These are phyloP conservation scores for Colletotrichum sp. DNA, from an alignment of 2,329 filamentous ascomycete species.

Conservation along the genomic window DNA sequence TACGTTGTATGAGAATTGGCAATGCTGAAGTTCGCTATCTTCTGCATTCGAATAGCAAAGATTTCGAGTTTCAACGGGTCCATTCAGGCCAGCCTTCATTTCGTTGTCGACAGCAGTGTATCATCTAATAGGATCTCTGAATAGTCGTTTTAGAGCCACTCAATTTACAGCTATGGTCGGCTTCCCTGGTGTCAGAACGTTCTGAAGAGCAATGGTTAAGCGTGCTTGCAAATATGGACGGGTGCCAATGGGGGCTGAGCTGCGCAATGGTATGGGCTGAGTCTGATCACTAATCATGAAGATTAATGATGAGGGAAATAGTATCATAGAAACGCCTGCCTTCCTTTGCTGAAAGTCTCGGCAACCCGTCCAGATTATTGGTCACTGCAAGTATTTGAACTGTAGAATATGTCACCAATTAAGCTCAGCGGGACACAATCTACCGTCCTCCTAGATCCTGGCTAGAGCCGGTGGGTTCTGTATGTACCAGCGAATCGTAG, in stretches of 20 bases:
- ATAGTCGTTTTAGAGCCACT: not conserved
- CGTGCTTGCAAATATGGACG: not conserved
- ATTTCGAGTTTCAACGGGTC: not conserved
- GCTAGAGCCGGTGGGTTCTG: not conserved
- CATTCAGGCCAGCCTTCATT: not conserved
- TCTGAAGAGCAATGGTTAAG: not conserved
- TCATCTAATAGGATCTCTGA: not conserved
- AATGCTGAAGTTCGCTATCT: not conserved
- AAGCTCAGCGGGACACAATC: not conserved
- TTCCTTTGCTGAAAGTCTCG: not conserved
- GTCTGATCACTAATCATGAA: not conserved
- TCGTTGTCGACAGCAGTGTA: not conserved
- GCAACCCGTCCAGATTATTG: not conserved
- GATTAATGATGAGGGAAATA: not conserved
- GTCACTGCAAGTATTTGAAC: not conserved
- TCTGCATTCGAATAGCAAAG: not conserved
- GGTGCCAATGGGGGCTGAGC: not conserved
- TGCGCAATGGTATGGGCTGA: not conserved
- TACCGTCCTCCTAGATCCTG: not conserved
- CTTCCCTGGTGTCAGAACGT: not conserved
- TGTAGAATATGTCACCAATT: not conserved
- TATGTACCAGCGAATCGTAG: not conserved
- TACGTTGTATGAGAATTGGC: not conserved
- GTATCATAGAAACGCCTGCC: not conserved
- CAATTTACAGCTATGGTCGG: not conserved